Conservation (phyloP, 768 basidiomycete species). For the Phanerodontia chrysosporium region DNA sequence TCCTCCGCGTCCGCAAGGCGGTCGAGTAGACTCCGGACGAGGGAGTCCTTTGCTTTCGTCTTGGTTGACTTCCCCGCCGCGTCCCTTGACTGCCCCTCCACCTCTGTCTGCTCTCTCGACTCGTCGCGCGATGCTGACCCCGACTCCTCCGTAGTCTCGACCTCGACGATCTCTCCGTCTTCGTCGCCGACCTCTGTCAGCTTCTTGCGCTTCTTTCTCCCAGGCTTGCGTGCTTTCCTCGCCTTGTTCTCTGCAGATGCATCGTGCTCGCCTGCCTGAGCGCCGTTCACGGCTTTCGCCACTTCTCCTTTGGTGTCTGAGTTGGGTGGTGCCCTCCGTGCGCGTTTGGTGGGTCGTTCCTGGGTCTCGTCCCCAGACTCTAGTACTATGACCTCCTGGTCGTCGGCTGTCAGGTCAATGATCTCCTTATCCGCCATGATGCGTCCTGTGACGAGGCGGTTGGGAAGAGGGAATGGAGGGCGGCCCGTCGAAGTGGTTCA, state of each 20-base stretch:
- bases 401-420: conserved; percentile 22
- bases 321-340: not conserved
- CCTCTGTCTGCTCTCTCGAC: conserved; percentile 6
- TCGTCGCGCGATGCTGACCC: conserved; percentile 14
- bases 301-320: not conserved
- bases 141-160: conserved; percentile 6
- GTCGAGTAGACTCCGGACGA: conserved; percentile 11
- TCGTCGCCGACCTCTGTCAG: conserved; percentile 10
- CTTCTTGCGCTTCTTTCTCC: conserved; percentile 18
- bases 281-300: no score
- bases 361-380: conserved; percentile 13
- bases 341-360: not conserved
- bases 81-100: conserved; percentile 1
- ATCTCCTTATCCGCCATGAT: conserved; percentile 10
- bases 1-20: conserved; percentile 3
- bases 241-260: not conserved
- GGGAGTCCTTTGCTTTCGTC: not conserved
- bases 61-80: not conserved
- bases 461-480: not conserved
- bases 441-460: not conserved
- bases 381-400: conserved; percentile 17
- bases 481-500: not conserved
- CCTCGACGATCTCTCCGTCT: conserved; percentile 21
- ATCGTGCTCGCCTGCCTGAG: not conserved
- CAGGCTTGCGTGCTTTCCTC: conserved; percentile 10